Percentiles rank a stretch among this genome's conserved stretches.
phyloP scores from a whole-genome alignment of 768 basidiomycete genomes.

The Suillus bovinus region DNA sequence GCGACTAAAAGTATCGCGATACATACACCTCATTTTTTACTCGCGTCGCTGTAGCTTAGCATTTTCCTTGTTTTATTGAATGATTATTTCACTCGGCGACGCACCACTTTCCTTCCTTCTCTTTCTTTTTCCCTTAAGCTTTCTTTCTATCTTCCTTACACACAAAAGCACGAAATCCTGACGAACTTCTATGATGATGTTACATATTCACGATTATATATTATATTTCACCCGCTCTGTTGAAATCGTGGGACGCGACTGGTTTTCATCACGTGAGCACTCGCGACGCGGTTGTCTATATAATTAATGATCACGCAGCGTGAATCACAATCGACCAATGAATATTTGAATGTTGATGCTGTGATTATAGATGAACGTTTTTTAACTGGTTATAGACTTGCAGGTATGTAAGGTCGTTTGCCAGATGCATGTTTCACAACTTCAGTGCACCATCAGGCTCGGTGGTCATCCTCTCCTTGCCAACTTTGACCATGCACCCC shows the following conservation, averaged over 20 bases:
- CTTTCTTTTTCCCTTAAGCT: not conserved
- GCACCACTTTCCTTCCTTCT: slow-evolving; percentile 1
- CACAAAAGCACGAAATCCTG: slow-evolving; percentile 6
- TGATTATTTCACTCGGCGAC: slow-evolving; percentile 6
- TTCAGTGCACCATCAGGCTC: too few relatives aligned
- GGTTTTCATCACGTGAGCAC: slow-evolving; percentile 26
- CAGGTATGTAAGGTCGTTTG: too few relatives aligned
- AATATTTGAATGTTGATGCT: too few relatives aligned
- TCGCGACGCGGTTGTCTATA: slow-evolving; percentile 23
- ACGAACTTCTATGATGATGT: slow-evolving; percentile 6
- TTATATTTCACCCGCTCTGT: not conserved
- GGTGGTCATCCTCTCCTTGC: too few relatives aligned
- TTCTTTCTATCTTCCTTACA: not conserved
- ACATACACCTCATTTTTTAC: slow-evolving; percentile 10
- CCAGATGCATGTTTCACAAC: too few relatives aligned
- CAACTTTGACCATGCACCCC: too few relatives aligned
- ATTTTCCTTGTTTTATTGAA: slow-evolving; percentile 5
- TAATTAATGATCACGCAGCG: too few relatives aligned
- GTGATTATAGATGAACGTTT: too few relatives aligned
- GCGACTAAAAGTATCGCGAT: slow-evolving; percentile 14
- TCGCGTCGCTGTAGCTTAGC: slow-evolving; percentile 4
- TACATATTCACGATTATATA: slow-evolving; percentile 7
- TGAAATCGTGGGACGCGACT: slow-evolving; percentile 7
- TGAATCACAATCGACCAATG: too few relatives aligned
- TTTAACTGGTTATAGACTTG: too few relatives aligned